phyloP scores from a whole-genome alignment of 345 rosid genomes.

The Balakata baccata region DNA sequence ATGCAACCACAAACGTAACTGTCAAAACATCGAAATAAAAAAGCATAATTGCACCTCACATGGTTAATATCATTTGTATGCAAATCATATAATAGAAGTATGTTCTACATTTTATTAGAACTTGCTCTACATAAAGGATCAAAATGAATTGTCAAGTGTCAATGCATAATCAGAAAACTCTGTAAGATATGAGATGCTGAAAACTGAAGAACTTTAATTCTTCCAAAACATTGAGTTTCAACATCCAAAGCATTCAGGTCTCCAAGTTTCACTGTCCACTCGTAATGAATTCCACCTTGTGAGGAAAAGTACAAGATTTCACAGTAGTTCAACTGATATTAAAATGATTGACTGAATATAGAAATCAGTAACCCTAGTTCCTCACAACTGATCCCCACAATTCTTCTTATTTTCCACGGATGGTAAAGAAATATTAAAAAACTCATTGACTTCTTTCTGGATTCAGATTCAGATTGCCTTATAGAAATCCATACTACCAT shows the following conservation, averaged over 20 bases:
- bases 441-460: background rate
- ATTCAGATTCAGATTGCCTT: background rate
- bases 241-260: background rate
- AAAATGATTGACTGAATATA: background rate
- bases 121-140: background rate
- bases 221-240: background rate
- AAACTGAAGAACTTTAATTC: background rate
- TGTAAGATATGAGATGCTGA: background rate
- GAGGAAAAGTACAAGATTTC: too few relatives aligned
- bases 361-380: background rate
- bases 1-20: constrained; percentile 25
- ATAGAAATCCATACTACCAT: background rate
- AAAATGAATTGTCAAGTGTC: constrained; percentile 9
- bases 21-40: constrained; percentile 23
- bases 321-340: background rate
- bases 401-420: background rate
- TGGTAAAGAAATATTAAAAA: background rate
- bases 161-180: background rate
- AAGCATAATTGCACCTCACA: constrained; percentile 2
- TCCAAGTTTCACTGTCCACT: background rate
- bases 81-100: background rate
- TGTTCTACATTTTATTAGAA: constrained; percentile 4
- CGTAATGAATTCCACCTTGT: background rate
- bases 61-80: background rate
- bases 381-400: background rate